These are phyloP conservation scores for Gardenia jasminoides DNA, from an alignment of 257 asterid species.

Conservation along the genomic window DNA sequence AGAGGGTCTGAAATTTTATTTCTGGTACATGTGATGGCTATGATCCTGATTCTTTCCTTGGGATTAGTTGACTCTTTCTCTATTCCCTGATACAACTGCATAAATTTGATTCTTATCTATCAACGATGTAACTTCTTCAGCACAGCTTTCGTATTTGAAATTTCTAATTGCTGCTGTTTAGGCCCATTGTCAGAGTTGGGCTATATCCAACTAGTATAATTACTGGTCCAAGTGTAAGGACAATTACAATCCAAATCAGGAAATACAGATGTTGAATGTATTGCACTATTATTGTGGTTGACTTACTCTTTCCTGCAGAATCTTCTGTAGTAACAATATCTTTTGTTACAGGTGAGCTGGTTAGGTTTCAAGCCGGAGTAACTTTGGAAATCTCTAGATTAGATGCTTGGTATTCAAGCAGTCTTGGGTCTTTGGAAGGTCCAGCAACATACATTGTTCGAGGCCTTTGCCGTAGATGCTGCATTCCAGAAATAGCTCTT, in stretches of 20 bases:
- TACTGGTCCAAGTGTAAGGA: background rate
- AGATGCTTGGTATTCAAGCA: conserved; percentile 93
- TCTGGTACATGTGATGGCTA: background rate
- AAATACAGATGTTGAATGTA: background rate
- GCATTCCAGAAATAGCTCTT: conserved; percentile 88
- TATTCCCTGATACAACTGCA: background rate
- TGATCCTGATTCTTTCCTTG: background rate
- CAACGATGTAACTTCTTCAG: background rate
- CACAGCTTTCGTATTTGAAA: background rate
- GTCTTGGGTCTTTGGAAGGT: conserved; percentile 66
- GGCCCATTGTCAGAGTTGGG: background rate
- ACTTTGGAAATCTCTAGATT: conserved; percentile 86
- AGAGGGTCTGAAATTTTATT: background rate
- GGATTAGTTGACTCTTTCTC: background rate
- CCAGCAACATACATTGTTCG: conserved; percentile 86
- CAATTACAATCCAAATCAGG: background rate
- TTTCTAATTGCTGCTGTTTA: background rate
- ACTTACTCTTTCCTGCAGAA: background rate
- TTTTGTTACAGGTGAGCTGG: conserved; percentile 70
- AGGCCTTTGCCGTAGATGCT: conserved; percentile 97
- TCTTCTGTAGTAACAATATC: background rate
- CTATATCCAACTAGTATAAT: background rate
- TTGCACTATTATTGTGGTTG: conserved; percentile 2
- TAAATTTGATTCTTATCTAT: background rate
- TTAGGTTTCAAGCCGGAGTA: conserved; percentile 84